A percentile compares a stretch with the other conserved stretches of the same genome.
These are phyloP conservation scores for Hymenoscyphus occultus DNA, from an alignment of 2,329 filamentous ascomycete species.

Conservation along the genomic window DNA sequence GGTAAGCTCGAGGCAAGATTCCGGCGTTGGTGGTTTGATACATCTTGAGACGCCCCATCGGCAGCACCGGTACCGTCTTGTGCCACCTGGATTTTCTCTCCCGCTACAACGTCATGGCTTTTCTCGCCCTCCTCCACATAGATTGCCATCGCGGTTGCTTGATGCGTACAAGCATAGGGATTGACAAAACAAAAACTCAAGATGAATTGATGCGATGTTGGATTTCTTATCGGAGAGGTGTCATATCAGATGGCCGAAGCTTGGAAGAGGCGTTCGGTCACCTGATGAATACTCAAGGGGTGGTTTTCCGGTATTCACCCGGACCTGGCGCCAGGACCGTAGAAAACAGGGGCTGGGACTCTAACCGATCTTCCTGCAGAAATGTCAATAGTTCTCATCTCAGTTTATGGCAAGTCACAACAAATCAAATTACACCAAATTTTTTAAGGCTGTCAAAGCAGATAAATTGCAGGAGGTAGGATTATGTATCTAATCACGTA, in stretches of 20 bases:
- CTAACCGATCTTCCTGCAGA: no score
- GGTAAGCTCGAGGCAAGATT: background rate
- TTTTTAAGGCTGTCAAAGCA: no score
- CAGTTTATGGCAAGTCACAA: no score
- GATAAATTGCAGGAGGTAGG: no score
- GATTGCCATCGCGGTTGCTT: slow-evolving; percentile 15
- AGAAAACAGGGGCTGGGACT: no score
- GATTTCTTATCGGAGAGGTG: slow-evolving; percentile 26
- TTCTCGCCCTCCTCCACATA: slow-evolving; percentile 15
- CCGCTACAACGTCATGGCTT: background rate
- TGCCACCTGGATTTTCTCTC: background rate
- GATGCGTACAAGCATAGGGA: slow-evolving; percentile 36
- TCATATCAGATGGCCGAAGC: background rate
- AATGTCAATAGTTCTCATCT: no score
- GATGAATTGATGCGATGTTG: slow-evolving; percentile 30
- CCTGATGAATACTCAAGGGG: background rate
- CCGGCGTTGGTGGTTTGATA: slow-evolving; percentile 10
- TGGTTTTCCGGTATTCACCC: background rate
- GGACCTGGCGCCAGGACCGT: background rate
- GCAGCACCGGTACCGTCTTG: background rate
- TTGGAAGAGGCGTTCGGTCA: background rate
- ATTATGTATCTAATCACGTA: no score
- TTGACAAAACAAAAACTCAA: background rate
- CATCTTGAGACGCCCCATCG: slow-evolving; percentile 6
- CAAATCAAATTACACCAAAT: no score